Conservation (phyloP, 2,329 filamentous ascomycete species). For the Sclerotinia glacialis region DNA sequence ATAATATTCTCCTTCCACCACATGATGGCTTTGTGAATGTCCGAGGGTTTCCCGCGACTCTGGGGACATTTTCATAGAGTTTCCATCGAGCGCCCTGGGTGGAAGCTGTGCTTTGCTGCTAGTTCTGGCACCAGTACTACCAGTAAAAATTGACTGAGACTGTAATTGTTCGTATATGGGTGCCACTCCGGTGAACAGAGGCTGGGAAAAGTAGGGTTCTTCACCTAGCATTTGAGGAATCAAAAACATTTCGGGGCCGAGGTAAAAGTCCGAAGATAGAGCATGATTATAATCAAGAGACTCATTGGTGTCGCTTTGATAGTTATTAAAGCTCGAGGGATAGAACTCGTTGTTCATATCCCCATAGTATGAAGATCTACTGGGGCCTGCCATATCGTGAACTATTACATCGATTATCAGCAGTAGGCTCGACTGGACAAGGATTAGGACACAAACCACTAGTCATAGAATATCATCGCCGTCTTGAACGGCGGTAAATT, state of each 20-base stretch:
- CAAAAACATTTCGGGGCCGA: conserved; percentile 9
- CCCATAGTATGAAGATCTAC: conserved; percentile 1
- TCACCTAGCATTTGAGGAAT: conserved; percentile 10
- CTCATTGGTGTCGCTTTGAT: background rate
- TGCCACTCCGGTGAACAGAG: background rate
- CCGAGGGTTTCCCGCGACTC: background rate
- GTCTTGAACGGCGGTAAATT: background rate
- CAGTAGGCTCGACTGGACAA: background rate
- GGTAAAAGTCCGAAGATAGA: conserved; percentile 7
- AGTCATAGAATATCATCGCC: background rate
- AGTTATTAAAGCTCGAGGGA: background rate
- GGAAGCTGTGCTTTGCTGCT: background rate
- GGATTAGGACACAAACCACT: background rate
- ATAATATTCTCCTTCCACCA: background rate
- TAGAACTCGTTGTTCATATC: conserved; percentile 15
- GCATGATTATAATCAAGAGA: conserved; percentile 1
- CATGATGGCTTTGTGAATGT: background rate
- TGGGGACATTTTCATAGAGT: background rate
- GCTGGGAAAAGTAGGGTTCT: background rate
- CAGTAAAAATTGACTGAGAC: background rate
- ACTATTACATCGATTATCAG: background rate
- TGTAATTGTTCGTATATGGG: background rate
- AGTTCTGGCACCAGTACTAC: background rate
- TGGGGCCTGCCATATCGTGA: conserved; percentile 1
- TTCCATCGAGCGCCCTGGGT: background rate